Evolutionary conservation across 2,329 filamentous ascomycete species (phyloP), one percentile per base, ranked within the genome.

Genomic region (Ophiostoma tasmaniense): DNA sequence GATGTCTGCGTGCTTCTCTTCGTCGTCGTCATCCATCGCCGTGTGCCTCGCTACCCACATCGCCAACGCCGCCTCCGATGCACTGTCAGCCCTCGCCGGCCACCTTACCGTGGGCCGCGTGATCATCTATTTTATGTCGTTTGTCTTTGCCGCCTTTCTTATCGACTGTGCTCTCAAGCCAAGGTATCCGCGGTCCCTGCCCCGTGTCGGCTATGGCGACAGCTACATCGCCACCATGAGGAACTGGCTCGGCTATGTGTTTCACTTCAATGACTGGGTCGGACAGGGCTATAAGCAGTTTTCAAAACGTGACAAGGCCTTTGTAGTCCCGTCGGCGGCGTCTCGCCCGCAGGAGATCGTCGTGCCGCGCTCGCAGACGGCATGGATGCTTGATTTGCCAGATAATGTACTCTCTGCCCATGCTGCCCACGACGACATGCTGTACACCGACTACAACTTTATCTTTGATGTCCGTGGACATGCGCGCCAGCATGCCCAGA

Each of bases 361-460:
- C 66, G 74, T 83, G 3, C 81, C 81, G 1, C 76, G 75, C 3
- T 78, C 77, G 0, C 79, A 82, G 72, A 78, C 80, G 10, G 73
- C 75, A 10, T 83, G 81, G 81, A 77, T 83, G 74, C 77, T 83
- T 70, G 80, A 81, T 59, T 78, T 81, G 71, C 81, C 81, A n/a
- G 81, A 83, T 68, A 73, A 74, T 35, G 72, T 80, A 1, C 74
- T 83, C 35, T 82, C 80, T 1, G 75, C 80, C 0, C 74, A 78
- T 66, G 74, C 78, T 1, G 80, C 81, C 0, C 81, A 83, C 72
- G 80, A 83, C 70, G 80, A 83, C 68, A 76, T 80, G 4, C 71
- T 81, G 69, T 80, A 79, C 68, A 73, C 78, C 73, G 77, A 80
- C 76, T 68, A 71, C 78, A 78, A 82, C 72, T 82, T 83, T 69